Percentiles rank a stretch among this genome's conserved stretches.
phyloP scores from a whole-genome alignment of 2,329 filamentous ascomycete species.

The Fusarium falciforme region DNA sequence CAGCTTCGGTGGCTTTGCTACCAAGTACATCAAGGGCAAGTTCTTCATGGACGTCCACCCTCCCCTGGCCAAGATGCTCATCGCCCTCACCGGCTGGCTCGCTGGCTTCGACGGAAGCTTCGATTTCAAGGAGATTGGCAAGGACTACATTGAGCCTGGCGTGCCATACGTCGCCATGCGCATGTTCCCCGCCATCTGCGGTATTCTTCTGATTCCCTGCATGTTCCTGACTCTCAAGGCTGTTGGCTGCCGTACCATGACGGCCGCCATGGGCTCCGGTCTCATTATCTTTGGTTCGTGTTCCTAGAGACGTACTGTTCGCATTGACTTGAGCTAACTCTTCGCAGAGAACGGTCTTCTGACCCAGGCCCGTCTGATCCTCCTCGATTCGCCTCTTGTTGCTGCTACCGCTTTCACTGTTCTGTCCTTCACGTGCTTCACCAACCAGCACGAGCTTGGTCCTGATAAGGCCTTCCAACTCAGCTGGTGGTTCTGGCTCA shows the following conservation, averaged over 20 bases:
- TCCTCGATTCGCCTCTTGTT: conserved; percentile 94
- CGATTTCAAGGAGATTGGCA: conserved; percentile 99
- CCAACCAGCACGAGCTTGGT: conserved; percentile 95
- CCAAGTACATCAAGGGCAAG: conserved; percentile 98
- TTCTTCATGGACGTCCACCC: conserved; percentile 99
- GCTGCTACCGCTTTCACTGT: conserved; percentile 93
- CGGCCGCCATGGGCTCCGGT: conserved; percentile 83
- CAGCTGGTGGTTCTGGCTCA: conserved; percentile 98
- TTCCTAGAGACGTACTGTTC: neutral
- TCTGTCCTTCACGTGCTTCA: conserved; percentile 91
- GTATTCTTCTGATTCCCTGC: conserved; percentile 86
- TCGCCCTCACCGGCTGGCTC: conserved; percentile 93
- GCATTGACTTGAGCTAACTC: conserved; percentile 42
- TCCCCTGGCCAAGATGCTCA: conserved; percentile 94
- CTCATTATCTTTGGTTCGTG: conserved; percentile 90
- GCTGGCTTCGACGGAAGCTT: conserved; percentile 96
- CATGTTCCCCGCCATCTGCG: conserved; percentile 88
- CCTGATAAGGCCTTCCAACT: conserved; percentile 87
- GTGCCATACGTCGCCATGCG: conserved; percentile 99
- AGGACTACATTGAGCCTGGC: conserved; percentile 94
- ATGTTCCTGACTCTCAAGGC: conserved; percentile 97
- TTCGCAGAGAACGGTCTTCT: conserved; percentile 88
- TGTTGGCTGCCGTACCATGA: conserved; percentile 86
- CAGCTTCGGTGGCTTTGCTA: conserved; percentile 97
- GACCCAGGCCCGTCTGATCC: conserved; percentile 93